A percentile compares a stretch with the other conserved stretches of the same genome.
Evolutionary conservation across 1,284 basidiomycete genomes (phyloP).

Genomic region (Coniferiporia weirii): DNA sequence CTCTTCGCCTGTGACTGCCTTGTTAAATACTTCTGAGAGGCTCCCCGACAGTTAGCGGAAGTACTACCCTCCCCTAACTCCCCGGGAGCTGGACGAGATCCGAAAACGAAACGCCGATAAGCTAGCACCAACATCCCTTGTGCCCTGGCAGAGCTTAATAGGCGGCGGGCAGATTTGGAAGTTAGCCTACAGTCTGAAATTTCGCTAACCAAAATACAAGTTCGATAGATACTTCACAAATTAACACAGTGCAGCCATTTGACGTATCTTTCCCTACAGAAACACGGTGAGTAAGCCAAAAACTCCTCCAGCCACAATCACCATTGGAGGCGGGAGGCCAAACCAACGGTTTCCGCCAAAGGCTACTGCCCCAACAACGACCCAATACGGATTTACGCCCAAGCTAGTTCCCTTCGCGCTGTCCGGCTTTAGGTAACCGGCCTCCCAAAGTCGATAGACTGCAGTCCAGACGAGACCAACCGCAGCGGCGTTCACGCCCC

Average conservation of each 20-base stretch:
- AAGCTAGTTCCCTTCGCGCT: background rate
- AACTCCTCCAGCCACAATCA: background rate
- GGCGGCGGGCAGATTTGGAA: no score
- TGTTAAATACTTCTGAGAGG: background rate
- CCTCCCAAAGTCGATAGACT: constrained; percentile 46
- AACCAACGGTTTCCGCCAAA: constrained; percentile 5
- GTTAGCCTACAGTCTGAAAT: no score
- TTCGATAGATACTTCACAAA: background rate
- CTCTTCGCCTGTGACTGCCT: background rate
- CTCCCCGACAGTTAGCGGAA: no score
- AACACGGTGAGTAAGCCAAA: background rate
- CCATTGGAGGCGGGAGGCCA: background rate
- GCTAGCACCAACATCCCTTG: no score
- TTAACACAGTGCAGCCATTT: background rate
- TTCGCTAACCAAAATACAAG: no score
- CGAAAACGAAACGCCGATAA: no score
- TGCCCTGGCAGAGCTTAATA: no score
- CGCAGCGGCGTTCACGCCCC: constrained; percentile 51
- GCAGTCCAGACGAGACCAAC: constrained; percentile 51
- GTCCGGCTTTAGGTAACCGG: constrained; percentile 25
- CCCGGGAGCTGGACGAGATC: no score
- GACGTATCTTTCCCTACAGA: background rate
- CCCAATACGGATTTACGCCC: background rate
- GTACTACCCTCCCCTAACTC: no score
- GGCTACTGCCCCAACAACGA: background rate